These are phyloP conservation scores for Cyberlindnera maritima DNA, from an alignment of 805 yeast genomes.

Conservation along the genomic window DNA sequence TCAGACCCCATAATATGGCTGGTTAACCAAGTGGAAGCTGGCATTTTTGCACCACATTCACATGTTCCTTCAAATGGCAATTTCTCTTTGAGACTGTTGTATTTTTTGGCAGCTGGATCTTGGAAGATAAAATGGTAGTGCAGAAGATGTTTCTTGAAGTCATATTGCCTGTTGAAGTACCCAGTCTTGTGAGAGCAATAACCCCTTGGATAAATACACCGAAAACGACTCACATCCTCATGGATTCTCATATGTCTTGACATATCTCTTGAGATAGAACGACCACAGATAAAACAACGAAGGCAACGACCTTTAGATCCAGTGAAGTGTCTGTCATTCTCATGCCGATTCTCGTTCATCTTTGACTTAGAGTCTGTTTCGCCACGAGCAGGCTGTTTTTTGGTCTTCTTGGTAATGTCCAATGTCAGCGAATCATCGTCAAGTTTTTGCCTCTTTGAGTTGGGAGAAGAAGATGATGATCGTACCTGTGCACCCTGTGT, in stretches of 20 bases:
- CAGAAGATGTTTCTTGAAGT: conserved; percentile 61
- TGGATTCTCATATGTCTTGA: conserved; percentile 63
- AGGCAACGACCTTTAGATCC: background rate
- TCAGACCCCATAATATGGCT: conserved; percentile 42
- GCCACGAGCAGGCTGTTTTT: background rate
- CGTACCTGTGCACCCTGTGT: background rate
- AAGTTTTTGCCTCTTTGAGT: background rate
- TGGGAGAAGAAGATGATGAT: background rate
- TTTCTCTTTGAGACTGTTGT: conserved; percentile 51
- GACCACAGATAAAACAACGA: conserved; percentile 50
- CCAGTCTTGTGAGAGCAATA: conserved; percentile 58
- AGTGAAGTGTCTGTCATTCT: too few relatives aligned
- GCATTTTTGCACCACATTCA: conserved; percentile 45
- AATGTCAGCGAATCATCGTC: background rate
- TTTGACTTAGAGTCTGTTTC: background rate
- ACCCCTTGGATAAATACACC: conserved; percentile 54
- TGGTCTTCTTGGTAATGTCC: background rate
- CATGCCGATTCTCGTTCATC: too few relatives aligned
- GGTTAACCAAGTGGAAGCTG: conserved; percentile 56
- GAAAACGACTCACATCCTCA: conserved; percentile 52
- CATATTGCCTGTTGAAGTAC: conserved; percentile 65
- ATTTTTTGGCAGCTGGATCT: conserved; percentile 32
- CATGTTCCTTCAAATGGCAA: conserved; percentile 51
- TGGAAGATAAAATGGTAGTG: conserved; percentile 60
- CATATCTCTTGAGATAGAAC: conserved; percentile 56